These are phyloP conservation scores for Malus hybrid DNA, from an alignment of 331 rosid species.

Conservation along the genomic window DNA sequence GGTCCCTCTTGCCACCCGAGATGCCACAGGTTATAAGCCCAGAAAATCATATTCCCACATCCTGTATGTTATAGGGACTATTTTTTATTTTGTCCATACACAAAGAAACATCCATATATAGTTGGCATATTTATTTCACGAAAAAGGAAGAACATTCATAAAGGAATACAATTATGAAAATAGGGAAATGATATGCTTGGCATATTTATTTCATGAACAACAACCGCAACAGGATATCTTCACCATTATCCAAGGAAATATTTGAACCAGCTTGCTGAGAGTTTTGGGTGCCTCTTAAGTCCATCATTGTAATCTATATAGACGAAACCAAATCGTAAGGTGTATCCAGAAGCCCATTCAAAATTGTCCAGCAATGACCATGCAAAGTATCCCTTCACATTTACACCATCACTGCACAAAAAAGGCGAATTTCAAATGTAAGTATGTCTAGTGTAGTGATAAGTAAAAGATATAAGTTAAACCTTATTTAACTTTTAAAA, in stretches of 20 bases:
- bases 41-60: too few species aligned
- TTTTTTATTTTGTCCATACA: too few species aligned
- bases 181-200: not conserved
- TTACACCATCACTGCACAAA: not conserved
- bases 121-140: too few species aligned
- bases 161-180: too few species aligned
- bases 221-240: not conserved
- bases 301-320: not conserved
- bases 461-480: not conserved
- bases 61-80: too few species aligned
- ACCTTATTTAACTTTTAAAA: too few species aligned
- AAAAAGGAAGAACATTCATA: too few species aligned
- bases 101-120: too few species aligned
- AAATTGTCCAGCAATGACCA: not conserved
- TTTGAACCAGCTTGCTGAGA: not conserved
- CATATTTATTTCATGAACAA: not conserved
- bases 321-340: not conserved
- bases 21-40: too few species aligned
- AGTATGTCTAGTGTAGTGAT: not conserved
- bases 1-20: too few species aligned
- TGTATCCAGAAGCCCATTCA: not conserved
- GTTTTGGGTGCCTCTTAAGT: not conserved
- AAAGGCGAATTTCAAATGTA: not conserved
- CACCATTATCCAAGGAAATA: not conserved
- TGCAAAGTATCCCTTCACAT: not conserved